Base-by-base conservation (phyloP, 257 asterid species). In the Misopates orontium region DNA sequence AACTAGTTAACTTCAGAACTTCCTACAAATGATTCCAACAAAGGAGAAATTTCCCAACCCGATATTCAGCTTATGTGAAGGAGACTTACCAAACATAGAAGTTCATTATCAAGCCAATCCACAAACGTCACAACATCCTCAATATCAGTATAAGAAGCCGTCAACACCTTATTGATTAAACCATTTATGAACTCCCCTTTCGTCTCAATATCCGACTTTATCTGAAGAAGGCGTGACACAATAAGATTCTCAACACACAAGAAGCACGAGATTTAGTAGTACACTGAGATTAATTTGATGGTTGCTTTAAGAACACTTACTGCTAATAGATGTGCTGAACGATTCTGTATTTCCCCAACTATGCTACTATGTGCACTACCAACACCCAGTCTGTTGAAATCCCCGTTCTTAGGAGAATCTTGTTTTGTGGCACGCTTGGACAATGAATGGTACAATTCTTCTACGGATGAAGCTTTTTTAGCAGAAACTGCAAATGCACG, bases 341-440 rank as follows among this genome's bases (percentile, higher is more conserved):
- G 64, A 59, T 59, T 59, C 50, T 59, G 64, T 59, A 59, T 59
- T 39, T 59, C 64, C 14, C 64, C 64, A 18, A 59, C 64, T 18
- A 59, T 19, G 36, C 64, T 59, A 19, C 17, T 59, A 59, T 59
- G 64, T 10, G 64, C 64, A 40, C 19, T 59, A 36, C 50, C 39
- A 39, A 36, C 50, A 32, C 50, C 16, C 18, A 16, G n/a, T 58
- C 39, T 58, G 51, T 20, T 40, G 16, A 59, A 40, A 25, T 59
- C 41, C 0, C 64, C 64, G 2, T 59, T 39, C 14, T 18, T 59
- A 5, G 51, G 32, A 12, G 64, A 39, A 39, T 39, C 31, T 39
- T 59, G 64, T 36, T 17, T 59, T 40, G 19, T 20, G 39, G 45
- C 64, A 14, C 64, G 64, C 31, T 59, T 59, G 2, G 64, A 39